phyloP scores from a whole-genome alignment of 176 grass and related monocot genomes.

The Coix lacrymajobi region DNA sequence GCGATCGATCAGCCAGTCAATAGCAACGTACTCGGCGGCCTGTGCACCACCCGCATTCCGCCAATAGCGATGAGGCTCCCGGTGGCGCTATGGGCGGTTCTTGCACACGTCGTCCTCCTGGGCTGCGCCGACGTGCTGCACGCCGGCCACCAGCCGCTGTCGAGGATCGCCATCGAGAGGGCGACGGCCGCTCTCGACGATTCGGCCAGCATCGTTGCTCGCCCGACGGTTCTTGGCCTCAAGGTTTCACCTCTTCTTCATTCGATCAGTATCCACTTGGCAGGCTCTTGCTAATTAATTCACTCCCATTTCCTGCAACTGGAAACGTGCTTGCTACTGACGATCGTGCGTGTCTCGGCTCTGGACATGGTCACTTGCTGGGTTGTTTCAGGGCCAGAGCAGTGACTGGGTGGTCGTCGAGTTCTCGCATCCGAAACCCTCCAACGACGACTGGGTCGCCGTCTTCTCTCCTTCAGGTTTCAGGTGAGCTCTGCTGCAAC shows the following conservation, averaged over 20 bases:
- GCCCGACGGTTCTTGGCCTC: slow-evolving; percentile 40
- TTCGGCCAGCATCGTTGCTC: slow-evolving; percentile 41
- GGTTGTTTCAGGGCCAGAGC: slow-evolving; percentile 47
- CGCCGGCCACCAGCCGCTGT: slow-evolving; percentile 42
- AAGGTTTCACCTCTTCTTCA: slow-evolving; percentile 25
- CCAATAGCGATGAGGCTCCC: neutral
- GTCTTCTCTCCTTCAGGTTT: slow-evolving; percentile 67
- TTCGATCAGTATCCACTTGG: neutral
- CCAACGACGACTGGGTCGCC: slow-evolving; percentile 47
- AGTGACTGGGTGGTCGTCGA: slow-evolving; percentile 50
- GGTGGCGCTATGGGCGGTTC: neutral
- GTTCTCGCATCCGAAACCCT: slow-evolving; percentile 39
- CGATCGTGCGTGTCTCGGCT: neutral
- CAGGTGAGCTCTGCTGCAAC: slow-evolving; percentile 47
- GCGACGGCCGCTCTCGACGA: slow-evolving; percentile 4
- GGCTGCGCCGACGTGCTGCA: neutral
- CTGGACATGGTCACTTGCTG: neutral
- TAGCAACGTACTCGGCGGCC: no score
- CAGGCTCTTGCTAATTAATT: neutral
- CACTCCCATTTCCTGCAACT: neutral
- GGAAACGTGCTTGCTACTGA: neutral
- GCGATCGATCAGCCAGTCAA: no score
- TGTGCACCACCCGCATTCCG: no score
- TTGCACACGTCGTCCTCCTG: neutral
- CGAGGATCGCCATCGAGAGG: slow-evolving; percentile 51